A percentile compares a stretch with the other conserved stretches of the same genome.
phyloP scores from a whole-genome alignment of 2,329 filamentous ascomycete species.

The Sporothrix globosa region DNA sequence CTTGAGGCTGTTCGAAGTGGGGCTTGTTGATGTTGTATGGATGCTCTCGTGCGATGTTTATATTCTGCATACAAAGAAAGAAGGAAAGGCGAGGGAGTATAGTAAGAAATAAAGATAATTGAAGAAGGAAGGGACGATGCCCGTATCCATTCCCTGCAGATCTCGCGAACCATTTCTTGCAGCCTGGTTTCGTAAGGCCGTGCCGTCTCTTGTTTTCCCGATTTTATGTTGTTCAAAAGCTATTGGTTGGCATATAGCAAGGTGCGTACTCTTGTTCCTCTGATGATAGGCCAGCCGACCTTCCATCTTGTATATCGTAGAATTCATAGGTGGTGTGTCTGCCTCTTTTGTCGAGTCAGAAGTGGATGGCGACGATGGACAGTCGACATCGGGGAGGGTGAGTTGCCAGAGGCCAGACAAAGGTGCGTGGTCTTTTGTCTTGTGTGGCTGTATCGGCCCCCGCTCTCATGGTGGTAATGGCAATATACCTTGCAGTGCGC shows the following conservation, averaged over 20 bases:
- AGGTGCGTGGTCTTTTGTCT: not conserved
- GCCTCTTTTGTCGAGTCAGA: not conserved
- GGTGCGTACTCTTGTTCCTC: not conserved
- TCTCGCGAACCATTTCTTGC: conserved; percentile 9
- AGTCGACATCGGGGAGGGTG: not conserved
- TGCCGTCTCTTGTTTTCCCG: not conserved
- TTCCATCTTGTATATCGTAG: not conserved
- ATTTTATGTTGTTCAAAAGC: too few relatives aligned
- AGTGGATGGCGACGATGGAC: not conserved
- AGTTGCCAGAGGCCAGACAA: not conserved
- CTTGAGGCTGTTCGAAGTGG: not conserved
- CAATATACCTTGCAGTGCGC: not conserved
- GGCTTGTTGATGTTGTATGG: not conserved
- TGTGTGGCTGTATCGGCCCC: not conserved
- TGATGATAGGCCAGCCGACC: not conserved
- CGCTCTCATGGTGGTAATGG: not conserved
- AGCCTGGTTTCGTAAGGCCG: not conserved
- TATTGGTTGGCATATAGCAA: not conserved
- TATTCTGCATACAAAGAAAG: too few relatives aligned
- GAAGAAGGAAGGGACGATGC: not conserved
- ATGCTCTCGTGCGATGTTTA: too few relatives aligned
- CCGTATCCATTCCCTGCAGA: conserved; percentile 1
- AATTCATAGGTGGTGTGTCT: not conserved
- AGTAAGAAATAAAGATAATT: not conserved
- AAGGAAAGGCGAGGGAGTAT: too few relatives aligned